Evolutionary conservation across 164 flowering plant genomes (phyloP).

Genomic region (Piper betle): DNA sequence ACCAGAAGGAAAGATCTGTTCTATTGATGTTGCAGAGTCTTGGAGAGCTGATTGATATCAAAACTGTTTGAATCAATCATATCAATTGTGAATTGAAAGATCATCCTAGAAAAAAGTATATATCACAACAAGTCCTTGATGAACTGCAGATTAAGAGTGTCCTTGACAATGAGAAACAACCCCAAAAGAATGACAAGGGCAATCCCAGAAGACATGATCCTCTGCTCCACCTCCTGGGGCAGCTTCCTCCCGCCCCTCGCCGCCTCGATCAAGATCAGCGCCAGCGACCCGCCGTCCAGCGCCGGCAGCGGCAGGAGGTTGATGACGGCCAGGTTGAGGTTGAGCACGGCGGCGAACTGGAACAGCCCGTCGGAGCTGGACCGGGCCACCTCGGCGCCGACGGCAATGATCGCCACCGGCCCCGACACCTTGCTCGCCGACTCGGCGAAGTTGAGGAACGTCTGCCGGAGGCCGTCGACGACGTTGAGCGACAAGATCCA

Average conservation of each 20-base stretch:
- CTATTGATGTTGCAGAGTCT: not conserved
- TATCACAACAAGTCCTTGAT: slow-evolving; percentile 66
- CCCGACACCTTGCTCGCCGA: slow-evolving; percentile 85
- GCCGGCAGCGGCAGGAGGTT: slow-evolving; percentile 97
- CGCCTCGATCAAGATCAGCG: slow-evolving; percentile 72
- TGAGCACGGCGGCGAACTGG: slow-evolving; percentile 88
- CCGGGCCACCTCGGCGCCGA: slow-evolving; percentile 94
- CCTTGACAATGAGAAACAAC: slow-evolving; percentile 59
- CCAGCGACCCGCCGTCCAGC: slow-evolving; percentile 88
- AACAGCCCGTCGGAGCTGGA: slow-evolving; percentile 73
- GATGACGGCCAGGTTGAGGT: slow-evolving; percentile 86
- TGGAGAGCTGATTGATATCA: not conserved
- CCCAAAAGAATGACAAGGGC: slow-evolving; percentile 68
- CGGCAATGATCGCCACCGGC: slow-evolving; percentile 95
- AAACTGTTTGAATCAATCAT: not conserved
- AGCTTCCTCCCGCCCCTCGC: slow-evolving; percentile 90
- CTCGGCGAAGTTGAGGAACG: slow-evolving; percentile 75
- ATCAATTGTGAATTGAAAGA: not conserved
- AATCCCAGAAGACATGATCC: slow-evolving; percentile 89
- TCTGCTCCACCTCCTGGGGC: slow-evolving; percentile 83
- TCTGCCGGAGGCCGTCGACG: slow-evolving; percentile 74
- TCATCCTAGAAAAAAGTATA: not conserved
- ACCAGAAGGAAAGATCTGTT: not conserved
- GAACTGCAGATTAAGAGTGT: slow-evolving; percentile 85
- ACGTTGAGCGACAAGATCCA: slow-evolving; percentile 64